These are phyloP conservation scores for Saturnispora mendoncae DNA, from an alignment of 805 yeast species.

Conservation along the genomic window DNA sequence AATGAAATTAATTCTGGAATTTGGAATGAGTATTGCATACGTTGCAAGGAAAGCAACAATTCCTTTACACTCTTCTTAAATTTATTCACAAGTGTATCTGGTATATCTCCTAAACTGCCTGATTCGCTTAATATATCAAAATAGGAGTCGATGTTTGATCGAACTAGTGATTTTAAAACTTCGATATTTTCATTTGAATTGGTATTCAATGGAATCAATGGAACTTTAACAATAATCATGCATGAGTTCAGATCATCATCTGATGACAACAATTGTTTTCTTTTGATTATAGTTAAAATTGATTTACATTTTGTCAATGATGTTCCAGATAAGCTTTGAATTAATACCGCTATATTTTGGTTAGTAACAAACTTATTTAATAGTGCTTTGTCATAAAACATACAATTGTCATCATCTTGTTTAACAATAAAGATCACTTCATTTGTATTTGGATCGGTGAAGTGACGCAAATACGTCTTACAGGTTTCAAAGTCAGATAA, in stretches of 20 bases:
- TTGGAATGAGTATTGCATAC: constrained; percentile 57
- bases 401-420: neutral
- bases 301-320: neutral
- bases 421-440: constrained; percentile 2
- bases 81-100: constrained; percentile 31
- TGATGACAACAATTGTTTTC: neutral
- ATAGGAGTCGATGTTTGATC: constrained; percentile 58
- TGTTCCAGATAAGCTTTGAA: neutral
- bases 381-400: neutral
- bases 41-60: constrained; percentile 55
- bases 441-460: neutral
- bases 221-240: constrained; percentile 1
- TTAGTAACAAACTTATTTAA: neutral
- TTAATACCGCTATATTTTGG: neutral
- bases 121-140: constrained; percentile 42
- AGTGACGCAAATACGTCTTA: neutral
- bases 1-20: constrained; percentile 52
- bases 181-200: constrained; percentile 27
- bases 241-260: neutral
- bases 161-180: constrained; percentile 48
- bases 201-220: neutral
- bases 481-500: neutral
- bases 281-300: constrained; percentile 3
- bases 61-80: constrained; percentile 63
- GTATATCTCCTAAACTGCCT: constrained; percentile 10